A percentile compares a stretch with the other conserved stretches of the same genome.
Evolutionary conservation across 116 monocot genomes (phyloP).

Genomic region (Iris pallida): DNA sequence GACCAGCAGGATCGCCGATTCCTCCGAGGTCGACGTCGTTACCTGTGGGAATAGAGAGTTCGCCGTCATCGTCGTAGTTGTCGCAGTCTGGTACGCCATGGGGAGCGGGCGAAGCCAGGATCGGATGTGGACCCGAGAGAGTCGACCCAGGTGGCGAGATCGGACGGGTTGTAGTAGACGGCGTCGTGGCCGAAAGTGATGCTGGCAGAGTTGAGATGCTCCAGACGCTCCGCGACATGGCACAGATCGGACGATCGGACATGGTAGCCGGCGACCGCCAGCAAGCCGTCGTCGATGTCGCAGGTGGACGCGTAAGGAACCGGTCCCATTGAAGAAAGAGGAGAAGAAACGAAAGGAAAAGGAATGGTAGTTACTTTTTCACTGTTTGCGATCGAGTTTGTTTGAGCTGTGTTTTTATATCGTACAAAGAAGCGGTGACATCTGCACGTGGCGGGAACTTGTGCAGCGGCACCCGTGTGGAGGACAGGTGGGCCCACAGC

Average conservation of each 20-base stretch:
- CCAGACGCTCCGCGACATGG: constrained; percentile 35
- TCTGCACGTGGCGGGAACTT: no score
- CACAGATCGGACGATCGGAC: constrained; percentile 29
- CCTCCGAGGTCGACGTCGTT: no score
- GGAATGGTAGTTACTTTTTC: no score
- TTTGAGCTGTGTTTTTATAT: no score
- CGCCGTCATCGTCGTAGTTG: not conserved
- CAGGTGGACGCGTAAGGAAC: no score
- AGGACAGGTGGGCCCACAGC: no score
- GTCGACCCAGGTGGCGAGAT: constrained; percentile 43
- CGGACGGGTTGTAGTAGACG: constrained; percentile 38
- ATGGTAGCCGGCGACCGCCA: constrained; percentile 31
- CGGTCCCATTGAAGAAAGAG: no score
- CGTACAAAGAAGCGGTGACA: no score
- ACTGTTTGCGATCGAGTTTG: no score
- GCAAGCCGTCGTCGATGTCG: constrained; percentile 32
- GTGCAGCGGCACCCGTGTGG: no score
- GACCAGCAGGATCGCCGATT: constrained; percentile 24
- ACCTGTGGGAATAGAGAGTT: constrained; percentile 8
- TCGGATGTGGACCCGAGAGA: no score
- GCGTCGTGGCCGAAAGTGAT: constrained; percentile 13
- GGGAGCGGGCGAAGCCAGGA: not conserved
- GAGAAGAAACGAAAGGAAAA: no score
- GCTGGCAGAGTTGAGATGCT: constrained; percentile 27
- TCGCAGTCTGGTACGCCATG: not conserved